Conservation (phyloP, 345 rosid species). For the Gossypium arboreum region DNA sequence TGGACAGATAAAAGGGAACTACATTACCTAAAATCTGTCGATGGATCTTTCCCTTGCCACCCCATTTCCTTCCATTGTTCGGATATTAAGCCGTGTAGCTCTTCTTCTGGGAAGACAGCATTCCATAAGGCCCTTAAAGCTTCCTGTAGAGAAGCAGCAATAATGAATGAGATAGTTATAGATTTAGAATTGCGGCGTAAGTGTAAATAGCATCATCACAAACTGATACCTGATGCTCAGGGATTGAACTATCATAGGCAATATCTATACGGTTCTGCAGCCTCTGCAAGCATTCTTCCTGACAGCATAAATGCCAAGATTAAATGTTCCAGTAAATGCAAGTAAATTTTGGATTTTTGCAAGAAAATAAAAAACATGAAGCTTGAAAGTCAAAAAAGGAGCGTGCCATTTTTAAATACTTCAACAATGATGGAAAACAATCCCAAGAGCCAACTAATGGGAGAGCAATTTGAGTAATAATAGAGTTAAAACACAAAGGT, state of each 20-base stretch:
- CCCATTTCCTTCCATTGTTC: conserved; percentile 99
- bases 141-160: conserved; percentile 49
- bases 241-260: conserved; percentile 76
- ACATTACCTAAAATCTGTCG: conserved; percentile 90
- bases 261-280: conserved; percentile 86
- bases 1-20: not conserved
- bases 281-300: conserved; percentile 90
- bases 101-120: conserved; percentile 87
- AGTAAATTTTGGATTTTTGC: not conserved
- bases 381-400: not conserved
- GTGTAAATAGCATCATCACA: not conserved
- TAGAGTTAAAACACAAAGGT: not conserved
- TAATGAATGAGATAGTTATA: conserved; percentile 1
- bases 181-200: not conserved
- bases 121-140: conserved; percentile 84
- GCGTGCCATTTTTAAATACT: not conserved
- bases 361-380: not conserved
- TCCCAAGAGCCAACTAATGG: not conserved
- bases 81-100: conserved; percentile 76
- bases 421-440: not conserved
- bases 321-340: conserved; percentile 1
- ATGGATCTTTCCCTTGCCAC: conserved; percentile 99
- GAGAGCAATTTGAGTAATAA: not conserved
- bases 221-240: conserved; percentile 67
- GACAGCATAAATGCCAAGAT: conserved; percentile 18